Conservation (phyloP, 2,329 filamentous ascomycete genomes). For the Clarireedia sp. region DNA sequence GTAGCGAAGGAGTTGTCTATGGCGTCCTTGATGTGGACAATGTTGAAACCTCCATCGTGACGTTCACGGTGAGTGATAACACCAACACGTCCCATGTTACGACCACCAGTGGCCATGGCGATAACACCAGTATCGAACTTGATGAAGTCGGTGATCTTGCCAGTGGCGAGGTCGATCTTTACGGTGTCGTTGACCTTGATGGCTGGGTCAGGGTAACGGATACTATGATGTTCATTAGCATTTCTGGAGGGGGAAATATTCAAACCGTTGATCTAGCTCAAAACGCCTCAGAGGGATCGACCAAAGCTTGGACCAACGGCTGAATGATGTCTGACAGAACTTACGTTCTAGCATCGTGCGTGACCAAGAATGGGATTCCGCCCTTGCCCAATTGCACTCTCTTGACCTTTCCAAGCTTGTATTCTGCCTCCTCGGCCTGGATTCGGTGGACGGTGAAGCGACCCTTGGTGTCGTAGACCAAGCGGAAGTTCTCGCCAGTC, state of each 20-base stretch:
- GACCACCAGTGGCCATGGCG: conserved; percentile 98
- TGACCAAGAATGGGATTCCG: conserved; percentile 99
- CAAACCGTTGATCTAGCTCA: conserved; percentile 30
- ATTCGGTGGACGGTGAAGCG: conserved; percentile 99
- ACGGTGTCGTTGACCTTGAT: conserved; percentile 99
- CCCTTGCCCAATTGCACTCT: conserved; percentile 98
- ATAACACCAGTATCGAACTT: conserved; percentile 98
- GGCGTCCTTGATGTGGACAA: conserved; percentile 99
- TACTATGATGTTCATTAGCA: conserved; percentile 50
- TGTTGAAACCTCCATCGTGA: conserved; percentile 99
- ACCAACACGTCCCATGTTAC: conserved; percentile 99
- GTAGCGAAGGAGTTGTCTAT: conserved; percentile 99
- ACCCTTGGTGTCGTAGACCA: conserved; percentile 99
- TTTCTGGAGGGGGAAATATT: conserved; percentile 23
- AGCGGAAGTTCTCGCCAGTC: conserved; percentile 99
- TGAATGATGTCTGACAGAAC: conserved; percentile 98
- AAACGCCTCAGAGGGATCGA: conserved; percentile 36
- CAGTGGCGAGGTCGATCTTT: conserved; percentile 94
- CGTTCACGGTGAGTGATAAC: conserved; percentile 99
- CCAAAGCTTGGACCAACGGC: conserved; percentile 99
- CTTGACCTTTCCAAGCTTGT: conserved; percentile 99
- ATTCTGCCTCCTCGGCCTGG: conserved; percentile 96
- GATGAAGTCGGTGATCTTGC: conserved; percentile 98
- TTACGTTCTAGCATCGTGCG: conserved; percentile 99
- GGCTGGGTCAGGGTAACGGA: conserved; percentile 95